Conservation (phyloP, 441 rosid species). For the Breynia disticha region DNA sequence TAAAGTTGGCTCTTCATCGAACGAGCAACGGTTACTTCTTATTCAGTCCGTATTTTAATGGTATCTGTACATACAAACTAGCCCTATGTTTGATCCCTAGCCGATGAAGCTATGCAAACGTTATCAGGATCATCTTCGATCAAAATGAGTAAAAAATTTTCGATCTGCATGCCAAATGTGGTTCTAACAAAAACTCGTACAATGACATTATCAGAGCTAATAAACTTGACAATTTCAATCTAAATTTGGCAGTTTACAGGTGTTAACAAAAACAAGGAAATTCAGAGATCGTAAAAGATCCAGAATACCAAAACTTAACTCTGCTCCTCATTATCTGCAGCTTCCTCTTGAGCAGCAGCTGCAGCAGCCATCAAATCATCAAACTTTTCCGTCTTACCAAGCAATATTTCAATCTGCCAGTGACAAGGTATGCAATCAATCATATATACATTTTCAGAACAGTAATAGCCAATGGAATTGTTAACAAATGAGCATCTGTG, state of each 20-base stretch:
- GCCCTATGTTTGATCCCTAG: too few relatives aligned
- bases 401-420: conserved; percentile 54
- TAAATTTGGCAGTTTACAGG: conserved; percentile 5
- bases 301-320: conserved; percentile 23
- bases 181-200: conserved; percentile 26
- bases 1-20: too few relatives aligned
- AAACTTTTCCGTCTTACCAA: conserved; percentile 54
- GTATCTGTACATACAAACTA: too few relatives aligned
- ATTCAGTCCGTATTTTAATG: too few relatives aligned
- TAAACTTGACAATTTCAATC: conserved; percentile 9
- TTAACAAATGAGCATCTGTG: too few relatives aligned
- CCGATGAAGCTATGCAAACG: too few relatives aligned
- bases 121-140: too few relatives aligned
- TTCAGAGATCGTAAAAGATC: conserved; percentile 1
- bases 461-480: too few relatives aligned
- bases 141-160: conserved; percentile 13
- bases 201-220: conserved; percentile 4
- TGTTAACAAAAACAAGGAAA: conserved; percentile 8
- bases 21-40: too few relatives aligned
- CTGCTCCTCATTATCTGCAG: conserved; percentile 30
- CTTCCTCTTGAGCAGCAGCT: conserved; percentile 44
- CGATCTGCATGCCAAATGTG: conserved; percentile 12
- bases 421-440: too few relatives aligned
- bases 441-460: too few relatives aligned
- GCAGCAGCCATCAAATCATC: conserved; percentile 73